Evolutionary conservation across 306 rosid species (phyloP), one percentile per base, ranked within the genome.

Genomic region (Prunus kanzakura): DNA sequence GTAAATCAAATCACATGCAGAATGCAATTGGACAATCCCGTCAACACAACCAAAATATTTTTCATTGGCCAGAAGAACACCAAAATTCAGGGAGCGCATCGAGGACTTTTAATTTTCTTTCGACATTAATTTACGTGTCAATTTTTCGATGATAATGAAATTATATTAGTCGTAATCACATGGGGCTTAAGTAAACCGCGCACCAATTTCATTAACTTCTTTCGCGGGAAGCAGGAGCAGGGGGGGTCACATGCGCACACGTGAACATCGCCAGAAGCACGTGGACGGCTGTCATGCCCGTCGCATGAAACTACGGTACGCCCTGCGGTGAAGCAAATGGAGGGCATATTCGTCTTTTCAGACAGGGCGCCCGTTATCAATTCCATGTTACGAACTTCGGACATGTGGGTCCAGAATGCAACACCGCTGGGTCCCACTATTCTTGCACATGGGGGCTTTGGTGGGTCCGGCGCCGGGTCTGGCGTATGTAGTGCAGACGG

Each of bases 211-310:
- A 80, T 68, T 67, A 63, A 80, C 83, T 46, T 61, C 45, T 32
- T 68, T 56, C 41, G 82, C 83, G 76, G 86, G 86, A 79, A 56
- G 30, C 49, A 20, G 74, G 49, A 54, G 38, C 64, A 25, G 67
- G 38, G 63, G 64, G 52, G 2, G 60, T 77, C 97, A 87, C 93
- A 88, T 90, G 96, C 78, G 50, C 65, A 69, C 93, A 90, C 87
- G 89, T 88, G 97, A 88, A 86, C 77, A 2, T 52, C 72, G 80
- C 81, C 71, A 69, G 51, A 23, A 73, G 82, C 95, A 85, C 86
- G 90, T 87, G 93, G 87, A 71, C 68, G 84, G 85, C 88, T 88
- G 86, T 84, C 86, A 75, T 74, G 76, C 69, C 81, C 80, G 80
- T 72, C 76, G 77, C 88, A 78, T 35, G 69, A 51, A 32, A 32